Evolutionary conservation across 169 alveolate species (phyloP).

Genomic region (Cryptosporidium meleagridis): DNA sequence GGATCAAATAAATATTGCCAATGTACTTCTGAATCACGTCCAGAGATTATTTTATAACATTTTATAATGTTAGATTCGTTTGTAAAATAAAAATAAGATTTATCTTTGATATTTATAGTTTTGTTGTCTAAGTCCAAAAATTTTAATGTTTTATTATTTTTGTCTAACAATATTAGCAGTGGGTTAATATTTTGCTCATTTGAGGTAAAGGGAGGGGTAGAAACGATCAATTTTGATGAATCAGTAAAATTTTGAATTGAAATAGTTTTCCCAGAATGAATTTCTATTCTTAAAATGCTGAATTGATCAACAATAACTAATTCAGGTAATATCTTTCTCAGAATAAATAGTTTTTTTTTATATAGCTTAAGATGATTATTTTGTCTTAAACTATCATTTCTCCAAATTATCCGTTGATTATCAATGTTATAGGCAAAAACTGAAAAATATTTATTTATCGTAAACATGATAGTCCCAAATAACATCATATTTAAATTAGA

Average conservation of each 20-base stretch:
- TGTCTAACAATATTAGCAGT: slow-evolving; percentile 13
- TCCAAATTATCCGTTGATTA: slow-evolving; percentile 7
- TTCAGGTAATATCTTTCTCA: background rate
- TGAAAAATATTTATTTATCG: slow-evolving; percentile 26
- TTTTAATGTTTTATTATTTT: background rate
- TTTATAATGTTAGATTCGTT: background rate
- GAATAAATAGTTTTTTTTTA: background rate
- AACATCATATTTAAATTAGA: background rate
- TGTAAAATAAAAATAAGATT: background rate
- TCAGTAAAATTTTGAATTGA: slow-evolving; percentile 4
- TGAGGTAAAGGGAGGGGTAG: background rate
- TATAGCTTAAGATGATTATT: background rate
- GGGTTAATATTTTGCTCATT: background rate
- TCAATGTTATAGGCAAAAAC: slow-evolving; percentile 14
- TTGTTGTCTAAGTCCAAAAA: slow-evolving; percentile 18
- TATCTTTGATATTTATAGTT: background rate
- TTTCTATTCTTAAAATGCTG: slow-evolving; percentile 20
- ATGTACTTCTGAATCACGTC: background rate
- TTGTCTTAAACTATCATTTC: slow-evolving; percentile 42
- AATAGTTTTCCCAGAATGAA: slow-evolving; percentile 25
- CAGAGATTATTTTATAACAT: slow-evolving; percentile 13
- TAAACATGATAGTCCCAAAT: slow-evolving; percentile 39
- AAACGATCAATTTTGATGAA: background rate
- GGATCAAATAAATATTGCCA: slow-evolving; percentile 30
- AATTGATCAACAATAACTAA: slow-evolving; percentile 1